Conservation (phyloP, 2,329 filamentous ascomycete genomes). For the Talaromyces islandicus region DNA sequence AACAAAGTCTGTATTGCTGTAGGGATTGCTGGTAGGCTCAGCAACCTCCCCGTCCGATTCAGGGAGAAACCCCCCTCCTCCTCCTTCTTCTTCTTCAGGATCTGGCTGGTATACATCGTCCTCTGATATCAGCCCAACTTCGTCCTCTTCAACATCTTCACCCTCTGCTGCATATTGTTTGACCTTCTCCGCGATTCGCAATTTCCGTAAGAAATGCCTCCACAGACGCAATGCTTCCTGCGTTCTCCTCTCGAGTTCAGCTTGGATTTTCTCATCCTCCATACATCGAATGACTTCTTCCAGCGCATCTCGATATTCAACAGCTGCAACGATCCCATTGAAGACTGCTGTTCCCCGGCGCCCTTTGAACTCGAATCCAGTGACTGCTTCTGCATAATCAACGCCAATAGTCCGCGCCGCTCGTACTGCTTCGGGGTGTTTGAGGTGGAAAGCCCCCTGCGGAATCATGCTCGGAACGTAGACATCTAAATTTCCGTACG, state of each 20-base stretch:
- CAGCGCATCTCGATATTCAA: slow-evolving; percentile 66
- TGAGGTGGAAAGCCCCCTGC: slow-evolving; percentile 52
- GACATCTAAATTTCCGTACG: slow-evolving; percentile 58
- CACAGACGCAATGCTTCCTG: slow-evolving; percentile 50
- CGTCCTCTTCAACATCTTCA: slow-evolving; percentile 29
- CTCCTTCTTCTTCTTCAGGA: neutral
- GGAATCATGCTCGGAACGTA: slow-evolving; percentile 61
- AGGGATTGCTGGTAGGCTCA: neutral
- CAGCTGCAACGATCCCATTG: slow-evolving; percentile 69
- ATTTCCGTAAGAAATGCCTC: slow-evolving; percentile 54
- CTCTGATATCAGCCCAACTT: slow-evolving; percentile 30
- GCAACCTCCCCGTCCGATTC: slow-evolving; percentile 12
- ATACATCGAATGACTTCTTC: slow-evolving; percentile 63
- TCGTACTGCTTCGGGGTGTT: slow-evolving; percentile 54
- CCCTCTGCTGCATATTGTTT: slow-evolving; percentile 47
- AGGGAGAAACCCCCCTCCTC: slow-evolving; percentile 23
- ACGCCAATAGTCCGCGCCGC: slow-evolving; percentile 72
- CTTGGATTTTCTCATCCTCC: slow-evolving; percentile 58
- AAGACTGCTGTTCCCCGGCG: slow-evolving; percentile 79
- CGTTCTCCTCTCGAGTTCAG: slow-evolving; percentile 52
- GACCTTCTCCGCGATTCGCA: slow-evolving; percentile 68
- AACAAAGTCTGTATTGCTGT: neutral
- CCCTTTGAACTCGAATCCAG: slow-evolving; percentile 82
- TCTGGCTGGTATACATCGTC: slow-evolving; percentile 13
- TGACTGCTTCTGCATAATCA: slow-evolving; percentile 85